These are phyloP conservation scores for Kwoniella heveanensis DNA, from an alignment of 768 basidiomycete genomes.

Conservation along the genomic window DNA sequence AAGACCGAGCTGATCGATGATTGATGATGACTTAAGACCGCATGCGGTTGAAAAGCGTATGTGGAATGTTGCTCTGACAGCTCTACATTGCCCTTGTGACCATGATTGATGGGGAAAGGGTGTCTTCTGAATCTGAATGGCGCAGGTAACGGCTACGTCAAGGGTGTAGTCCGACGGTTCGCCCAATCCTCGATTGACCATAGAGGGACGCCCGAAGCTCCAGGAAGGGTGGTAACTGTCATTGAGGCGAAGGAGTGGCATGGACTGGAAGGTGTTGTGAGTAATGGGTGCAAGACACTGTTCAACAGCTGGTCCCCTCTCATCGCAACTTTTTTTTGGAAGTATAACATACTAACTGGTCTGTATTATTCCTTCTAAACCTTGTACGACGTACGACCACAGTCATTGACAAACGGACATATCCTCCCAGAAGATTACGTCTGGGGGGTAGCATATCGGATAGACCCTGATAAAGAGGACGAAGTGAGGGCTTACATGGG, in stretches of 20 bases:
- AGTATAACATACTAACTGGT: no score
- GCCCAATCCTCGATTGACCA: constrained; percentile 92
- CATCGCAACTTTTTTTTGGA: no score
- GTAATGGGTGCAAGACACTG: no score
- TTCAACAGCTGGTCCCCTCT: no score
- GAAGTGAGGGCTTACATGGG: constrained; percentile 85
- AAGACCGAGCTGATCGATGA: no score
- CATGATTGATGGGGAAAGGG: no score
- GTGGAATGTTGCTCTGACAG: constrained; percentile 16
- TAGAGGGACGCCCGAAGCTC: constrained; percentile 82
- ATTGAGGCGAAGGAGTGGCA: constrained; percentile 89
- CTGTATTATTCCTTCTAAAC: no score
- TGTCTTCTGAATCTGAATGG: no score
- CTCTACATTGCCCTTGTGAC: constrained; percentile 8
- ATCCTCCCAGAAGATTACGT: constrained; percentile 63
- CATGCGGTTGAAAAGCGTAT: constrained; percentile 71
- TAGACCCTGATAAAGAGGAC: constrained; percentile 71
- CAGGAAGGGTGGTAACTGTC: constrained; percentile 87
- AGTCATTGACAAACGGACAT: constrained; percentile 5
- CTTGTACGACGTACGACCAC: no score
- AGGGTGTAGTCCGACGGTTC: constrained; percentile 86
- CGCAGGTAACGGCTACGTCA: constrained; percentile 80
- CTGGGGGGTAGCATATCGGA: constrained; percentile 89
- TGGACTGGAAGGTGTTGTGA: constrained; percentile 31
- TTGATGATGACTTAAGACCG: constrained; percentile 70